Evolutionary conservation across 106 monocot species (phyloP).

Genomic region (Dactylorhiza incarnata): DNA sequence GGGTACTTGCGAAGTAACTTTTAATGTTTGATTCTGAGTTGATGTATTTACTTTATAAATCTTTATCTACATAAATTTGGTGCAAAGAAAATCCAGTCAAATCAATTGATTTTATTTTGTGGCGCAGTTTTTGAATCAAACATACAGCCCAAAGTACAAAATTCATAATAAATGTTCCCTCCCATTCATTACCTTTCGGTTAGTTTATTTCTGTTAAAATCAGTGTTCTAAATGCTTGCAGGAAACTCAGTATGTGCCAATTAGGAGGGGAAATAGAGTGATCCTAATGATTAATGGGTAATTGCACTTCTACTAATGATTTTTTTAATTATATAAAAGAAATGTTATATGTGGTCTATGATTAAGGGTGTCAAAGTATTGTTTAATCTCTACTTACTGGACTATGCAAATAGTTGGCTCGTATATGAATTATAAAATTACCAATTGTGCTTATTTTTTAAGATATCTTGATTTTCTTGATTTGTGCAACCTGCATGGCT

Average conservation of each 20-base stretch:
- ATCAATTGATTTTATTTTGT: no score
- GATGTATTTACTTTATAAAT: not conserved
- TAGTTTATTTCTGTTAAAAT: not conserved
- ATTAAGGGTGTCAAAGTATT: not conserved
- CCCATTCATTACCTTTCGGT: not conserved
- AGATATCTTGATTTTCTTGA: no score
- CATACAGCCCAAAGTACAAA: not conserved
- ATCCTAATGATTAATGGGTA: conserved; percentile 93
- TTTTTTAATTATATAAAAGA: not conserved
- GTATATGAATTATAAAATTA: no score
- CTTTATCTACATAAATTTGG: not conserved
- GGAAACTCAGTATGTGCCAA: conserved; percentile 92
- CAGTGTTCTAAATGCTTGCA: conserved; percentile 27
- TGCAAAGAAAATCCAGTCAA: not conserved
- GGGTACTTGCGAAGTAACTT: not conserved
- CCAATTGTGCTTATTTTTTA: no score
- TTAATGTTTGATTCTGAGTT: not conserved
- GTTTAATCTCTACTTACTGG: not conserved
- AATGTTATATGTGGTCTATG: not conserved
- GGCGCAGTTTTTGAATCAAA: not conserved
- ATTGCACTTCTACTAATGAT: not conserved
- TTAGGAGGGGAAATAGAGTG: conserved; percentile 77
- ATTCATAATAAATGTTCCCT: not conserved
- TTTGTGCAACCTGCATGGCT: no score
- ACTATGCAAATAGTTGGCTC: not conserved